A percentile compares a stretch with the other conserved stretches of the same genome.
phyloP scores from a whole-genome alignment of 2,329 filamentous ascomycete genomes.

The Penicillium sp. region DNA sequence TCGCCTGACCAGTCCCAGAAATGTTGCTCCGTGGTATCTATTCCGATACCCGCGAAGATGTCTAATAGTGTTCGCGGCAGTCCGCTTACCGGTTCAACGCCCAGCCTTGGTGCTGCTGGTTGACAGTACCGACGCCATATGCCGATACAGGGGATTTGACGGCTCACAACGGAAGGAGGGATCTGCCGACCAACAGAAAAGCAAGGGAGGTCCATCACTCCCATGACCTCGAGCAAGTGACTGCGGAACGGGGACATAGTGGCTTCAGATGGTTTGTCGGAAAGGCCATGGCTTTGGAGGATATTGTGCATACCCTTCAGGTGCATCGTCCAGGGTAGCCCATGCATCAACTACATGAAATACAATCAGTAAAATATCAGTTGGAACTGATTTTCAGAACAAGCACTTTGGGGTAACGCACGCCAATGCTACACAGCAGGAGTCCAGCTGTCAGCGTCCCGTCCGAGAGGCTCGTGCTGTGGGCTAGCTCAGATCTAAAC shows the following conservation, averaged over 20 bases:
- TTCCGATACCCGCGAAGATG: constrained; percentile 29
- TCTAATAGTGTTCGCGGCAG: constrained; percentile 34
- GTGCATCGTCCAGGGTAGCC: constrained; percentile 37
- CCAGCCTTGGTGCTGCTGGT: constrained; percentile 3
- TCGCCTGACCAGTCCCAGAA: constrained; percentile 37
- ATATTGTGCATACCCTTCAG: constrained; percentile 38
- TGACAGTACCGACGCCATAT: constrained; percentile 35
- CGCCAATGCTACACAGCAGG: constrained; percentile 37
- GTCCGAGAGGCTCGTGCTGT: constrained; percentile 28
- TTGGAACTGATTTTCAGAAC: not conserved
- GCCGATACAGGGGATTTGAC: constrained; percentile 27
- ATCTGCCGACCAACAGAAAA: constrained; percentile 31
- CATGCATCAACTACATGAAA: constrained; percentile 31
- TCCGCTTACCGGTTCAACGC: constrained; percentile 34
- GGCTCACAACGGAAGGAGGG: constrained; percentile 24
- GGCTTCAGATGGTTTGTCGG: not conserved
- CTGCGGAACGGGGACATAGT: constrained; percentile 21
- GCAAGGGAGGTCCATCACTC: constrained; percentile 35
- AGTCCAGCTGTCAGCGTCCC: constrained; percentile 35
- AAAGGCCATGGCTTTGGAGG: constrained; percentile 24
- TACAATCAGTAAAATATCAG: not conserved
- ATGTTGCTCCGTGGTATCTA: constrained; percentile 28
- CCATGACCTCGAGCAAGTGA: constrained; percentile 37
- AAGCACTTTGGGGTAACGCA: constrained; percentile 18
- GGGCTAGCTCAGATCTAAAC: constrained; percentile 33